Base-by-base conservation (phyloP, 306 rosid species). In the Quercus bicolor region DNA sequence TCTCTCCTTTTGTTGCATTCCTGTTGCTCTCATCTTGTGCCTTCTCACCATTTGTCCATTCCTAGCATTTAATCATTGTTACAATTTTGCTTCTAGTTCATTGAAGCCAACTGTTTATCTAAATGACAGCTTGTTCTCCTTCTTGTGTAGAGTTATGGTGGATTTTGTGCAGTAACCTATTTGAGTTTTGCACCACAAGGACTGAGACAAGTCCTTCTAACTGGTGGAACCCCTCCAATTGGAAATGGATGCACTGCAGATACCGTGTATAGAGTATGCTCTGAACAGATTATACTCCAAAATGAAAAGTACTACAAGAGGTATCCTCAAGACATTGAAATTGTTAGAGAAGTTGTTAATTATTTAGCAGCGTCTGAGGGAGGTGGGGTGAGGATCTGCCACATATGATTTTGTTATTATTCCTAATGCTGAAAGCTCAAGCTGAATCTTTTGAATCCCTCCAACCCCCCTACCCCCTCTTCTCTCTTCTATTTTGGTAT, bases 141-240 rank as follows among this genome's bases (percentile, higher is more conserved):
- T 76, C 26, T 79, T 55, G 77, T 86, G 84, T 84, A 91, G 97
- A 92, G 97, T 88, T 95, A 62, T 74, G 97, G 97, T 82, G 99
- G 99, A 40, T 95, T 91, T 86, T 95, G 99, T 86, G 91, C 91
- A 3, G 91, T 93, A 80, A 95, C 98, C 5, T 95, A 93, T 91
- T 84, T 95, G 87, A 92, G 99, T 84, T 91, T 95, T 77, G 99
- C 99, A 48, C 93, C 92, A 9, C 82, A 93, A 73, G 99, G 98
- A 79, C 80, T 95, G 83, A 89, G 86, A 48, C 94, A 91, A 84
- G 98, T 81, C 81, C 89, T 95, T 86, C 21, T 95, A 78, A 95
- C 98, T 2, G 99, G 99, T 75, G 99, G 99, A 81, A 91, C 84
- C 78, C 99, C 99, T 79, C 91, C 98, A n/a, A 80, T 91, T 73